Percentiles rank a stretch among this genome's conserved stretches.
Evolutionary conservation across 73 alveolate genomes (phyloP).

Genomic region (Blepharisma japonicum): DNA sequence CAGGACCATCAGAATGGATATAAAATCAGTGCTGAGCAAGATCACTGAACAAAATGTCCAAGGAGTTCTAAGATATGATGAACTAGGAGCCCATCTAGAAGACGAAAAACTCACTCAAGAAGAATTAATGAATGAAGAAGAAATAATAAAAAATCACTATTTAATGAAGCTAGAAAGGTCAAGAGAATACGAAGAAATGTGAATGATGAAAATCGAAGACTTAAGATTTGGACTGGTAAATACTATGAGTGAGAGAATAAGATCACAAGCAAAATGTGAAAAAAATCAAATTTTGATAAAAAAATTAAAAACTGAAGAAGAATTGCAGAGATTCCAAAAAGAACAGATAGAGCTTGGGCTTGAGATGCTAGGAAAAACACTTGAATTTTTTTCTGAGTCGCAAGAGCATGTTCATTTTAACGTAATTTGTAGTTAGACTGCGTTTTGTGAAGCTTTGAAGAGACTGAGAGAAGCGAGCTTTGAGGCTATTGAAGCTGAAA

Average conservation of each 20-base stretch:
- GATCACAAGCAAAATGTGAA: background rate
- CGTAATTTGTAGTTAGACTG: constrained; percentile 1
- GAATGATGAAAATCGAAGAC: constrained; percentile 10
- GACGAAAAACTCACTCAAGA: background rate
- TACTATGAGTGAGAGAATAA: background rate
- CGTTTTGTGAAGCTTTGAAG: constrained; percentile 5
- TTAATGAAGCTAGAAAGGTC: background rate
- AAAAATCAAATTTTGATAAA: background rate
- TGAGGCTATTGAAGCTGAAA: constrained; percentile 17
- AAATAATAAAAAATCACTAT: background rate
- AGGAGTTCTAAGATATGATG: too few species aligned
- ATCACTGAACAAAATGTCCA: too few species aligned
- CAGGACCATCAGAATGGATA: too few species aligned
- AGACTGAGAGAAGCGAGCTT: constrained; percentile 8
- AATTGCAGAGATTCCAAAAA: constrained; percentile 3
- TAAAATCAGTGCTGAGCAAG: too few species aligned
- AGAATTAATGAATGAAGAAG: constrained; percentile 7
- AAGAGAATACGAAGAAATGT: constrained; percentile 12
- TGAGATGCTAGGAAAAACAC: background rate
- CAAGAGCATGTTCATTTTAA: constrained; percentile 9
- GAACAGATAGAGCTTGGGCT: constrained; percentile 12
- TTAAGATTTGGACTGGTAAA: background rate
- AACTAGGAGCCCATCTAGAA: background rate
- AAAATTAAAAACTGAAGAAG: background rate
- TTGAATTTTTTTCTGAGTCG: constrained; percentile 11